Evolutionary conservation across 768 basidiomycete species (phyloP).

Genomic region (Phaeotremella skinneri): DNA sequence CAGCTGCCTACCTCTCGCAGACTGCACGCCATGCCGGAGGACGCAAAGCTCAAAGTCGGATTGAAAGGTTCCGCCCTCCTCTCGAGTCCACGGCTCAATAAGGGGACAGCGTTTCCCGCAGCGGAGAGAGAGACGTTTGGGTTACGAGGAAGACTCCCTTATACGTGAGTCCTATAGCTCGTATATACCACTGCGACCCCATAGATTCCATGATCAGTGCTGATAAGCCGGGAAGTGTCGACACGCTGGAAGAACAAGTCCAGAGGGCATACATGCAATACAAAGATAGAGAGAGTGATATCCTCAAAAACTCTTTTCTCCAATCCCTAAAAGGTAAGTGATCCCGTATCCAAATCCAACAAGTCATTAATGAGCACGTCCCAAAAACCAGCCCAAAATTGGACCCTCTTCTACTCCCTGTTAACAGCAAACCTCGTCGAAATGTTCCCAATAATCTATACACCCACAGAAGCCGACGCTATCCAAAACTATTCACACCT

Average conservation of each 20-base stretch:
- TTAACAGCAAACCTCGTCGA: slow-evolving; percentile 62
- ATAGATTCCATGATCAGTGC: slow-evolving; percentile 37
- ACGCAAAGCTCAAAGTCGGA: slow-evolving; percentile 25
- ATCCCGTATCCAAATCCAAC: not conserved
- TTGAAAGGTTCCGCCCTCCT: slow-evolving; percentile 66
- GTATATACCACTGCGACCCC: not conserved
- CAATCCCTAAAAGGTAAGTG: slow-evolving; percentile 42
- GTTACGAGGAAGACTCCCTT: slow-evolving; percentile 53
- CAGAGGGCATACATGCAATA: slow-evolving; percentile 68
- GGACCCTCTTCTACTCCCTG: slow-evolving; percentile 75
- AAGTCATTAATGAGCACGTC: not conserved
- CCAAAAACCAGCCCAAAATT: slow-evolving; percentile 41
- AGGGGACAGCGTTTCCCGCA: slow-evolving; percentile 70
- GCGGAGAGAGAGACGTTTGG: slow-evolving; percentile 71
- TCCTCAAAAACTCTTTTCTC: slow-evolving; percentile 69
- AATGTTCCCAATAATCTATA: slow-evolving; percentile 52
- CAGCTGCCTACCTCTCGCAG: not conserved
- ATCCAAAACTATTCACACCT: slow-evolving; percentile 80
- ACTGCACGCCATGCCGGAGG: not conserved
- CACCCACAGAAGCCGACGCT: slow-evolving; percentile 64
- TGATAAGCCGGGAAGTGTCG: slow-evolving; percentile 58
- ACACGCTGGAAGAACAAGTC: slow-evolving; percentile 73
- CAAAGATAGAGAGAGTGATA: slow-evolving; percentile 51
- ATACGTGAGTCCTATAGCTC: slow-evolving; percentile 26
- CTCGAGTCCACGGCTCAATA: slow-evolving; percentile 60